phyloP scores from a whole-genome alignment of 1,284 basidiomycete genomes.

The Schizopora paradoxa region DNA sequence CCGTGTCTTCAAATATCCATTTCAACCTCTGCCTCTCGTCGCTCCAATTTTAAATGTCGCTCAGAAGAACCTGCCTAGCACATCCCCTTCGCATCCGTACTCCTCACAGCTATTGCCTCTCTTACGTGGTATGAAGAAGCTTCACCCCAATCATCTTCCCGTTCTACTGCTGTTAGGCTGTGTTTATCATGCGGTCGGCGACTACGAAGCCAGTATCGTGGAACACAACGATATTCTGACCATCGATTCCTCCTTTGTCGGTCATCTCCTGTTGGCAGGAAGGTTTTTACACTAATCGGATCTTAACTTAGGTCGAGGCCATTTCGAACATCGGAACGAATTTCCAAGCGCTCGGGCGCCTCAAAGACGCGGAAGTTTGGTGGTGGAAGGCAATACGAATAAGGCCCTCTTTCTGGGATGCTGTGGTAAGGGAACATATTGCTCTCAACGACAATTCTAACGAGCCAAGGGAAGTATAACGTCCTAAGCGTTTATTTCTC shows the following conservation, averaged over 20 bases:
- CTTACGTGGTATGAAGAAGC: constrained; percentile 27
- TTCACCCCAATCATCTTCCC: constrained; percentile 28
- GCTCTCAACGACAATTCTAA: constrained; percentile 11
- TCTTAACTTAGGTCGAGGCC: constrained; percentile 33
- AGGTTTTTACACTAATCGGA: neutral
- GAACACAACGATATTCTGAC: constrained; percentile 19
- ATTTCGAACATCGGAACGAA: constrained; percentile 51
- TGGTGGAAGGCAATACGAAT: constrained; percentile 40
- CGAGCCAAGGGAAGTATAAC: constrained; percentile 29
- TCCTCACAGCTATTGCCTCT: constrained; percentile 22
- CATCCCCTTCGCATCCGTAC: constrained; percentile 18
- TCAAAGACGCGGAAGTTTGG: constrained; percentile 36
- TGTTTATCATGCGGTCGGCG: constrained; percentile 30
- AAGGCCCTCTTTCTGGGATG: constrained; percentile 38
- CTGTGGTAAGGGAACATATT: constrained; percentile 29
- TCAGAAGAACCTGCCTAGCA: no score
- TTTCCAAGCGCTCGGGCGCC: constrained; percentile 32
- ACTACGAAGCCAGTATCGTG: constrained; percentile 23
- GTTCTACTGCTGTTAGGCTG: constrained; percentile 32
- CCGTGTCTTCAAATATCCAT: constrained; percentile 21
- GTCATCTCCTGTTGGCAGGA: constrained; percentile 5
- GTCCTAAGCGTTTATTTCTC: constrained; percentile 37
- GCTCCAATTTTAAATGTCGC: neutral
- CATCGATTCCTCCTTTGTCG: constrained; percentile 35
- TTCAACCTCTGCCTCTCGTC: neutral